A percentile compares a stretch with the other conserved stretches of the same genome.
Evolutionary conservation across 331 rosid species (phyloP).

Genomic region (Stylosanthes scabra): DNA sequence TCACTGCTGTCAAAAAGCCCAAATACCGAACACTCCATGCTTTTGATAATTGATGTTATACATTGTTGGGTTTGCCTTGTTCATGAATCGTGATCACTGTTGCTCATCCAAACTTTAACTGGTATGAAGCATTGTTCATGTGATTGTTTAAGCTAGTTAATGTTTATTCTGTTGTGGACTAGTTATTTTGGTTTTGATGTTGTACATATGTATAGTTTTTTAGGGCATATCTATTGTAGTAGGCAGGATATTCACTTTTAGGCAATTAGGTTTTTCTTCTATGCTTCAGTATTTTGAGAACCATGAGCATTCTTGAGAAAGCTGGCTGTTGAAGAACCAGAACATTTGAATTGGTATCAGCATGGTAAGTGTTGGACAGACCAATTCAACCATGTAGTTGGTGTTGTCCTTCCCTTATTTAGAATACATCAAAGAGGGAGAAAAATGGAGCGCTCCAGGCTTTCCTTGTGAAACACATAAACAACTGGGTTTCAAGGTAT

Average conservation of each 20-base stretch:
- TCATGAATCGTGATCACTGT: background rate
- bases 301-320: background rate
- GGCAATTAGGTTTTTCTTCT: background rate
- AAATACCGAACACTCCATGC: too few species aligned
- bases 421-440: constrained; percentile 96
- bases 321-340: constrained; percentile 73
- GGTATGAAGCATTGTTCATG: background rate
- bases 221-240: background rate
- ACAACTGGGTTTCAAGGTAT: constrained; percentile 94
- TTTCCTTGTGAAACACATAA: constrained; percentile 95
- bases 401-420: constrained; percentile 96
- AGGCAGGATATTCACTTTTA: background rate
- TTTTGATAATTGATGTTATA: background rate
- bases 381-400: constrained; percentile 96
- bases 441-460: constrained; percentile 95
- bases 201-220: background rate
- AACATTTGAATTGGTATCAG: constrained; percentile 98
- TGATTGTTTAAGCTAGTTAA: constrained; percentile 8
- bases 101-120: background rate
- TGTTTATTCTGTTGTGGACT: background rate
- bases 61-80: background rate
- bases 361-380: constrained; percentile 97
- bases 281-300: background rate
- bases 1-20: too few species aligned
- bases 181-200: background rate